Conservation (phyloP, 192 early-diverging fungal species). For the Glomus cerebriforme region DNA sequence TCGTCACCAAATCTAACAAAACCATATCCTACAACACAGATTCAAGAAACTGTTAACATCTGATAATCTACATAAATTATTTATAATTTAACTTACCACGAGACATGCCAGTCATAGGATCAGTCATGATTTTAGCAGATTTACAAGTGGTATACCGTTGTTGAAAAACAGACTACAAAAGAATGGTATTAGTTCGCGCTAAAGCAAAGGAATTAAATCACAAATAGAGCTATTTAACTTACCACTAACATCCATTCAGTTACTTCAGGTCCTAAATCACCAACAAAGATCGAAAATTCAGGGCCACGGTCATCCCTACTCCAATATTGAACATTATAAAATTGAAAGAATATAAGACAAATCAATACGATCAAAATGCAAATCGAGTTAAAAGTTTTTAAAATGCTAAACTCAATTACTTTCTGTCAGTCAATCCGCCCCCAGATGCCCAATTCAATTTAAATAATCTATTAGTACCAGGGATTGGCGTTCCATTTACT, state of each 20-base stretch:
- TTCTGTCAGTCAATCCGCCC: conserved; percentile 61
- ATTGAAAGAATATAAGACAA: not conserved
- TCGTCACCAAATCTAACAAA: conserved; percentile 93
- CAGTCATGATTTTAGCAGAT: conserved; percentile 93
- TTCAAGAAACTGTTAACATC: not conserved
- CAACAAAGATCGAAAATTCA: conserved; percentile 95
- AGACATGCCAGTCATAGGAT: conserved; percentile 78
- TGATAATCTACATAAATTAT: not conserved
- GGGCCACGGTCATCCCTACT: conserved; percentile 64
- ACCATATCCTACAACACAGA: conserved; percentile 67
- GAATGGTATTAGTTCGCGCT: not conserved
- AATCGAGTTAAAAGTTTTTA: not conserved
- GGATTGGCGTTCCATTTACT: conserved; percentile 82
- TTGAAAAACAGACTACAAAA: conserved; percentile 74
- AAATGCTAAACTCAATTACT: conserved; percentile 41
- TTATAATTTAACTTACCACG: conserved; percentile 46
- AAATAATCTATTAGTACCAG: conserved; percentile 79
- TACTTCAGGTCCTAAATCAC: conserved; percentile 90
- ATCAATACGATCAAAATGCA: not conserved
- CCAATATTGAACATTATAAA: not conserved
- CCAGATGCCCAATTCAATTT: conserved; percentile 97
- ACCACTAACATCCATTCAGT: conserved; percentile 83
- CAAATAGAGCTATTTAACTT: conserved; percentile 28
- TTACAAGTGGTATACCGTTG: conserved; percentile 82
- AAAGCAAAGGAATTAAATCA: not conserved